Base-by-base conservation (phyloP, 805 yeast genomes). In the Metschnikowia dekortorum region DNA sequence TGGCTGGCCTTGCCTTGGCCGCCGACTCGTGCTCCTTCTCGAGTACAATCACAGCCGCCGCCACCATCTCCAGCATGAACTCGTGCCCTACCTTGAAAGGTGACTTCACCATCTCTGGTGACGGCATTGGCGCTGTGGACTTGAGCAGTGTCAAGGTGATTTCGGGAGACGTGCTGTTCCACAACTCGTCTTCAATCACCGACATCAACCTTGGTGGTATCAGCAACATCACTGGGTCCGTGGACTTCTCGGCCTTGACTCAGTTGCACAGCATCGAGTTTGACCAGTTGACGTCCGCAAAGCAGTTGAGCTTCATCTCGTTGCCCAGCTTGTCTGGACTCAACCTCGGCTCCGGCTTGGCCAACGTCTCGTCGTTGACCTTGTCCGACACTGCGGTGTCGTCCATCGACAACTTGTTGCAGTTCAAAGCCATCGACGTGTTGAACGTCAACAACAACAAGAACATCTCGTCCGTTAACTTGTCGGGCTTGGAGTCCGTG, bases 381-480 rank as follows among this genome's bases (percentile, higher is more conserved):
- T 57, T 73, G 50, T 68, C 74, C 45, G 77, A 73, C 59, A 73
- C 78, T 39, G 76, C 78, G 22, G 63, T 73, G 50, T 59, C 65
- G 52, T 57, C 68, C 42, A 62, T 73, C 53, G 64, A 64, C 55
- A 68, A 69, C 43, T 54, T 57, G 46, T 54, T 66, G 59, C 61
- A 61, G 52, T 62, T 69, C 58, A 55, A 58, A 48, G 56, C 67
- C 47, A 63, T 72, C 47, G 68, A 63, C 39, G 57, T 62, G 41
- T 66, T 73, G 62, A 61, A 72, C 59, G 61, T 73, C 52, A 70
- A 73, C 65, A 73, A 73, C 60, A 73, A 73, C 68, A 73, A 73
- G 56, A 73, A 73, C 61, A 64, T 73, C 57, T 55, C 75, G 22
- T 36, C 52, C 34, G 63, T 73, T 45, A 71, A 70, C 52, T 68